Conservation (phyloP, 768 basidiomycete species). For the Leccinum broughii region DNA sequence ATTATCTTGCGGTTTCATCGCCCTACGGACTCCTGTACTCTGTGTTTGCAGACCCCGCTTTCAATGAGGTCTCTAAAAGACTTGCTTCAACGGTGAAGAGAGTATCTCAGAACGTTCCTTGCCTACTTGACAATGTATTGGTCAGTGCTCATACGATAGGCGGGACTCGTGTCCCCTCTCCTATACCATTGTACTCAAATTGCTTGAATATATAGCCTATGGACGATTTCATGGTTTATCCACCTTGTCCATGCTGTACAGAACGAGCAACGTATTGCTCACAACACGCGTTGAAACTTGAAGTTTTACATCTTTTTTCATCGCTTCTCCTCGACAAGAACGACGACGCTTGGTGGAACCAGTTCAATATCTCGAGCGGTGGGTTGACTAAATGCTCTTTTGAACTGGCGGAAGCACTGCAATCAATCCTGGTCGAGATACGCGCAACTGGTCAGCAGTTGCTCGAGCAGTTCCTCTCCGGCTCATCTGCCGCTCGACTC, state of each 20-base stretch:
- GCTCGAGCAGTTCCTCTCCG: slow-evolving; percentile 24
- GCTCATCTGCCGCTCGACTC: slow-evolving; percentile 1
- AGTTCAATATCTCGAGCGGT: slow-evolving; percentile 1
- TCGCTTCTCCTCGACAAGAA: slow-evolving; percentile 39
- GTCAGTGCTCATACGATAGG: slow-evolving; percentile 28
- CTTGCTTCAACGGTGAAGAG: slow-evolving; percentile 17
- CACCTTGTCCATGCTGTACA: slow-evolving; percentile 32
- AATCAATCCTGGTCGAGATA: slow-evolving; percentile 24
- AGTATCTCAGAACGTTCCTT: slow-evolving; percentile 7
- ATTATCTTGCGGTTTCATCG: slow-evolving; percentile 20
- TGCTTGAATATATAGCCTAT: slow-evolving; percentile 44
- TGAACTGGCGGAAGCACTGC: slow-evolving; percentile 21
- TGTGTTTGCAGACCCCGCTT: slow-evolving; percentile 22
- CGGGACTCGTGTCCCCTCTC: slow-evolving; percentile 17
- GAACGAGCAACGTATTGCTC: slow-evolving; percentile 25
- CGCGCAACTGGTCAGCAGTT: slow-evolving; percentile 15
- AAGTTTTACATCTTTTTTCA: slow-evolving; percentile 44
- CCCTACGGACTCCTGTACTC: slow-evolving; percentile 13
- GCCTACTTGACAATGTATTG: slow-evolving; percentile 21
- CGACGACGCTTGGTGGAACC: slow-evolving; percentile 13
- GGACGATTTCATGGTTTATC: slow-evolving; percentile 48
- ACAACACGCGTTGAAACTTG: slow-evolving; percentile 39
- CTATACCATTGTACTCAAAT: slow-evolving; percentile 22
- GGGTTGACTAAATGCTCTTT: slow-evolving; percentile 9
- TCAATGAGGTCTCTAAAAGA: slow-evolving; percentile 11